A percentile compares a stretch with the other conserved stretches of the same genome.
Evolutionary conservation across 352 stramenopile species (phyloP).

Genomic region (Phytophthora sp.): DNA sequence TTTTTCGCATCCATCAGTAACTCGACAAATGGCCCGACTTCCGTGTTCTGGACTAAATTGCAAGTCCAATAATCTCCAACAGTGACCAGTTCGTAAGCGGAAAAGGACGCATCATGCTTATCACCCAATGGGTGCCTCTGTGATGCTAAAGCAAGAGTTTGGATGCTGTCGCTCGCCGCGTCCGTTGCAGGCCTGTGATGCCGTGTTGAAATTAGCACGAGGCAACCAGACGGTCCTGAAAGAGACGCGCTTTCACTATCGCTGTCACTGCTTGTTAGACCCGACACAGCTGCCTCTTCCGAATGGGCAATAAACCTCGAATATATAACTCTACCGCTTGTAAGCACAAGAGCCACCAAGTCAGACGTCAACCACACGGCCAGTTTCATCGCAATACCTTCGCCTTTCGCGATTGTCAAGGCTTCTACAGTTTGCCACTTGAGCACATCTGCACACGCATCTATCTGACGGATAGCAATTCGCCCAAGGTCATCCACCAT

Average conservation of each 20-base stretch:
- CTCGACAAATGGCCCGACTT: slow-evolving; percentile 41
- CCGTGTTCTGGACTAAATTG: slow-evolving; percentile 25
- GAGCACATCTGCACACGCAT: slow-evolving; percentile 59
- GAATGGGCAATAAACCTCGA: slow-evolving; percentile 13
- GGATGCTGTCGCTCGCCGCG: not conserved
- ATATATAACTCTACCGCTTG: slow-evolving; percentile 23
- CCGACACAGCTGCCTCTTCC: slow-evolving; percentile 8
- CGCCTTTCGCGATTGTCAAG: not conserved
- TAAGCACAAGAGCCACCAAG: slow-evolving; percentile 29
- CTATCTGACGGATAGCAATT: slow-evolving; percentile 66
- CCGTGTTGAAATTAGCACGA: slow-evolving; percentile 8
- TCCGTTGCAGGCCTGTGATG: slow-evolving; percentile 11
- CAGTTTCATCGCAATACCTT: slow-evolving; percentile 11
- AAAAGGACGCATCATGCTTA: slow-evolving; percentile 3
- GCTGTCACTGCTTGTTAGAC: slow-evolving; percentile 5
- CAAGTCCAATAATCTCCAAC: slow-evolving; percentile 12
- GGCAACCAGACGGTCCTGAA: slow-evolving; percentile 1
- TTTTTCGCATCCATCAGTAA: slow-evolving; percentile 37
- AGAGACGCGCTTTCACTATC: slow-evolving; percentile 12
- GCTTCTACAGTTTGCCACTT: slow-evolving; percentile 54
- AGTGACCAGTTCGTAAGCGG: slow-evolving; percentile 26
- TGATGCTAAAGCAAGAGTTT: slow-evolving; percentile 12
- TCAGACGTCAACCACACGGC: slow-evolving; percentile 33
- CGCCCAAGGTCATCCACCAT: slow-evolving; percentile 56
- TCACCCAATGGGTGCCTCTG: not conserved